phyloP scores from a whole-genome alignment of 2,329 filamentous ascomycete species.

The Huntiella bhutanensis region DNA sequence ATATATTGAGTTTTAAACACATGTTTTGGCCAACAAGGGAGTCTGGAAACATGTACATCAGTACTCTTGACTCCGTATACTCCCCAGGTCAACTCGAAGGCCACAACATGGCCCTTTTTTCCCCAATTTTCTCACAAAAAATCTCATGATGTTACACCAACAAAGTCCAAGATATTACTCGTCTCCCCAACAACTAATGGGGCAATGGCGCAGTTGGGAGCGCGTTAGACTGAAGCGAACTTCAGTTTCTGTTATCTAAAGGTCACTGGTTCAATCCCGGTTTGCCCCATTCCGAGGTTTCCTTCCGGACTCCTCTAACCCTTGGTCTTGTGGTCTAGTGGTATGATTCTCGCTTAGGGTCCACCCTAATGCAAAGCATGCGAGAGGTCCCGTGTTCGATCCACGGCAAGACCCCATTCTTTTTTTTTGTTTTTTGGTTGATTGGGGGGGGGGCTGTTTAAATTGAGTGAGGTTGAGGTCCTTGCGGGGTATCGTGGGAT shows the following conservation, averaged over 20 bases:
- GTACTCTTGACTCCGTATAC: no score
- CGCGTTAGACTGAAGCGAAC: conserved; percentile 11
- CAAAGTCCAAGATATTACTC: neutral
- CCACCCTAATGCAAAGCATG: conserved; percentile 18
- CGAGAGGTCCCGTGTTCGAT: conserved; percentile 15
- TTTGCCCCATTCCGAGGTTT: conserved; percentile 8
- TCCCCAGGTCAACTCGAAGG: neutral
- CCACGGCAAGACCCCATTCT: conserved; percentile 12
- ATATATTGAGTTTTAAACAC: no score
- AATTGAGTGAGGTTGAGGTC: no score
- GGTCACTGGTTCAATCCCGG: conserved; percentile 12
- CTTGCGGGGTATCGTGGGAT: neutral
- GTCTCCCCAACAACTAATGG: neutral
- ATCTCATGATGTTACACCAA: neutral
- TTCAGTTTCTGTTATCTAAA: conserved; percentile 11
- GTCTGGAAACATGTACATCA: no score
- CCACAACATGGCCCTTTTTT: neutral
- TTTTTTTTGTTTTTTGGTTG: neutral
- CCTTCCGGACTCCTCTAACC: neutral
- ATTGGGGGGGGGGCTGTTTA: neutral
- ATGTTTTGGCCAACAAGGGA: no score
- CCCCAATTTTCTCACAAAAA: neutral
- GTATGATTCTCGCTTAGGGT: conserved; percentile 56
- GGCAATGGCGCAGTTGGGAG: conserved; percentile 12
- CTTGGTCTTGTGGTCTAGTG: conserved; percentile 39